Conservation (phyloP, 1,284 basidiomycete genomes). For the Gymnopus androsaceus region DNA sequence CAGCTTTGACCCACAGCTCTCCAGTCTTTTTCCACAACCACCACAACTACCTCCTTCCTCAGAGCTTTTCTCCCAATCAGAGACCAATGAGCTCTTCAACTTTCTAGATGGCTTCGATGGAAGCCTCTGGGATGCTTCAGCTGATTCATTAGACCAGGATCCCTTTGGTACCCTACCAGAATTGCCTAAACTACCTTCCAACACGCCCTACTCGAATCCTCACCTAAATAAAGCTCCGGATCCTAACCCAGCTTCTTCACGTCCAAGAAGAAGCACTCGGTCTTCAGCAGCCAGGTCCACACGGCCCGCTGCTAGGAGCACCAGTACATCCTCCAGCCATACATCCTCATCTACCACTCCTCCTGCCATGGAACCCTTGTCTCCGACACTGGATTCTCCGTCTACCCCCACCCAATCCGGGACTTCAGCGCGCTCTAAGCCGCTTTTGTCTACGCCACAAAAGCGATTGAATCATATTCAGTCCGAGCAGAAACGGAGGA, state of each 20-base stretch:
- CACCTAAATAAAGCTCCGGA: constrained; percentile 47
- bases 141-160: constrained; percentile 20
- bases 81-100: constrained; percentile 70
- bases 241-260: constrained; percentile 41
- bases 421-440: constrained; percentile 43
- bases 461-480: constrained; percentile 94
- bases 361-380: constrained; percentile 12
- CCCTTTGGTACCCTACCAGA: constrained; percentile 15
- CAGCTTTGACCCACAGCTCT: constrained; percentile 58
- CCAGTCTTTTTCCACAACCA: constrained; percentile 55
- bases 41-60: constrained; percentile 66
- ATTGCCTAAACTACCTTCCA: constrained; percentile 24
- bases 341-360: constrained; percentile 28
- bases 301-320: constrained; percentile 26
- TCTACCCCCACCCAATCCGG: constrained; percentile 17
- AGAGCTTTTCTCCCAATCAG: constrained; percentile 71
- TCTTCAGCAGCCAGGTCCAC: constrained; percentile 9
- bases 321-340: constrained; percentile 23
- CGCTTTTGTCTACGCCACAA: constrained; percentile 79
- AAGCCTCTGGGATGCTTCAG: constrained; percentile 63
- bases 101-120: constrained; percentile 78
- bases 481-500: constrained; percentile 88
- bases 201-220: constrained; percentile 47
- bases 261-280: constrained; percentile 28
- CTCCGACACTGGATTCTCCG: constrained; percentile 21